Evolutionary conservation across 441 rosid genomes (phyloP).

Genomic region (Erysimum cheiri): DNA sequence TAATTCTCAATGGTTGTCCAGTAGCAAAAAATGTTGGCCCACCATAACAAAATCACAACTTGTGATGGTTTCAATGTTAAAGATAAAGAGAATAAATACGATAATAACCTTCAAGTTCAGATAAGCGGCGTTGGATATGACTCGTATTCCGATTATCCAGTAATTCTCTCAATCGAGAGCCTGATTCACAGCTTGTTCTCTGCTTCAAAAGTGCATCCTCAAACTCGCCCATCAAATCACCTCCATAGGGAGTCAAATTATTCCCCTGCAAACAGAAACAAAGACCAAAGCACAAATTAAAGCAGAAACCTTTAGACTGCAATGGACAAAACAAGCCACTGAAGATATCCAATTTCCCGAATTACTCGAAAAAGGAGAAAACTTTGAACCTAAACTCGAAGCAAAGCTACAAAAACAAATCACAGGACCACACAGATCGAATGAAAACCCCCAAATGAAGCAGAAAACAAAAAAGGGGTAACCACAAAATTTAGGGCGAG

Average conservation of each 20-base stretch:
- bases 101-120: slow-evolving; percentile 82
- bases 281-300: slow-evolving; percentile 15
- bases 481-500: slow-evolving; percentile 33
- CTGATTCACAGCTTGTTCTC: slow-evolving; percentile 60
- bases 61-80: neutral
- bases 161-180: slow-evolving; percentile 58
- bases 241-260: slow-evolving; percentile 45
- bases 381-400: slow-evolving; percentile 12
- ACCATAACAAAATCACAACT: slow-evolving; percentile 6
- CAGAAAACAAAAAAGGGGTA: slow-evolving; percentile 6
- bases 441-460: neutral
- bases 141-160: slow-evolving; percentile 60
- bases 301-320: slow-evolving; percentile 9
- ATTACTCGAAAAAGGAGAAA: neutral
- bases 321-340: slow-evolving; percentile 15
- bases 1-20: neutral
- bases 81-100: slow-evolving; percentile 26
- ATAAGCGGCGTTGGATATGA: slow-evolving; percentile 72
- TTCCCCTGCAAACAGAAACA: slow-evolving; percentile 49
- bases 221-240: slow-evolving; percentile 78
- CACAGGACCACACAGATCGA: slow-evolving; percentile 22
- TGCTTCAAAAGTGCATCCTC: slow-evolving; percentile 80
- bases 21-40: neutral
- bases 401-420: slow-evolving; percentile 13
- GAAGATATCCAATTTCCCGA: neutral